Evolutionary conservation across 768 basidiomycete species (phyloP), one percentile per base, ranked within the genome.

Genomic region (Psilocybe azurescens): DNA sequence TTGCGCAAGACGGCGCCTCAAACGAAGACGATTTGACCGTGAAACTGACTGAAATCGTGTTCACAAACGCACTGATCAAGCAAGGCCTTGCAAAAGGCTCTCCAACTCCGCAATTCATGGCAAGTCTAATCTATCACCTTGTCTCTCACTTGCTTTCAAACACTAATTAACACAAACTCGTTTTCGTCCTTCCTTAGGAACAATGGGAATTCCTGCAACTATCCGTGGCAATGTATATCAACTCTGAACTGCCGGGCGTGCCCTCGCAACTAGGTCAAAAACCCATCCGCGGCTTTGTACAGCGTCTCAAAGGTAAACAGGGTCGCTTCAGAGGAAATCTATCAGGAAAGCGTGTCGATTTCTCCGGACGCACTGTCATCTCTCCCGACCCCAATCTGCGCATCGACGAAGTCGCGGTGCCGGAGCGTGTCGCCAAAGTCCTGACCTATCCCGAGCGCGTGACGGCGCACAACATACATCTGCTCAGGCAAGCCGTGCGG

Each of bases 1-100:
- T 99, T 1, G 91, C 93, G 0, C 97, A 99, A 75, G 97, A 99
- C 69, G 95, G 95, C 5, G 97, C 97, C 41, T 97, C 95, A 28
- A 99, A 97, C 67, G 97, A 99, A 78, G 97, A 99, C 67, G 97
- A 99, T 74, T 81, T 99, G 33, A 99, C 97, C 0, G 95, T 97
- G 64, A 99, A 99, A 72, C 86, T 99, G 11, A 93, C 94, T 8
- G 97, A 99, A 75, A 99, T 99, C 55, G 93, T 97, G 3, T 94
- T 95, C 70, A 91, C 90, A 61, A 99, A 98, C 69, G 90, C 92
- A 30, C 83, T 97, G 30, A 94, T 99, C 69, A 94, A 94, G 73
- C 89, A 94, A 67, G 94, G 93, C 7, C 83, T 99, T 10, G 84
- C 85, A 4, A 94, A 93, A 75, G 97, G 97, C 50, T 86, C 90